phyloP scores from a whole-genome alignment of 2,329 filamentous ascomycete species.

The Aspergillus tamarii region DNA sequence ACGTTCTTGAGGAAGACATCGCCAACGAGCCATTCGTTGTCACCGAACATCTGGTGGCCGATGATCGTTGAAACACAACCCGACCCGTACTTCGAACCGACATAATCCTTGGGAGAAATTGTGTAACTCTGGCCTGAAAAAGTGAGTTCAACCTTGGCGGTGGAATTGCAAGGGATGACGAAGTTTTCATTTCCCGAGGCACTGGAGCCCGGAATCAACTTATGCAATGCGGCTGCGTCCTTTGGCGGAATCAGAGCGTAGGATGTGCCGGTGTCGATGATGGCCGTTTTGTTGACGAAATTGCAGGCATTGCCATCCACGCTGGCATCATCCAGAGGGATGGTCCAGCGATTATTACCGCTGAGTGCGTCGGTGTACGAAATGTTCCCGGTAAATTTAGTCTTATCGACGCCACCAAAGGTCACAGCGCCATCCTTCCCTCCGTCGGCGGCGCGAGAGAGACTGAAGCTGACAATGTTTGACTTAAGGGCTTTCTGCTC shows the following conservation, averaged over 20 bases:
- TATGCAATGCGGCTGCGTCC: conserved; percentile 70
- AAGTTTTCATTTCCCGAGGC: conserved; percentile 64
- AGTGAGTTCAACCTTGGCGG: conserved; percentile 61
- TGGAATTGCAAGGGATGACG: conserved; percentile 72
- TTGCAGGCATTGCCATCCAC: conserved; percentile 63
- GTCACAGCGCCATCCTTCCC: conserved; percentile 74
- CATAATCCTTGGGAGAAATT: conserved; percentile 72
- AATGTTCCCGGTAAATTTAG: conserved; percentile 69
- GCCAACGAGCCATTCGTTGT: conserved; percentile 74
- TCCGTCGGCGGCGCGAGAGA: conserved; percentile 69
- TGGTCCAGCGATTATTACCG: conserved; percentile 68
- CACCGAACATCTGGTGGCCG: conserved; percentile 67
- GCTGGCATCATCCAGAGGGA: conserved; percentile 67
- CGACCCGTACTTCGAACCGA: conserved; percentile 46
- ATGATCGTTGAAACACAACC: conserved; percentile 72
- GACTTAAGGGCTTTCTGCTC: conserved; percentile 59
- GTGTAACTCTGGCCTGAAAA: conserved; percentile 71
- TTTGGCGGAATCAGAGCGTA: conserved; percentile 72
- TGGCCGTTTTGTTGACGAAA: conserved; percentile 61
- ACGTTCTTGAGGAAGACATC: conserved; percentile 90
- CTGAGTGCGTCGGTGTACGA: conserved; percentile 63
- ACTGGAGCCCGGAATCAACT: conserved; percentile 64
- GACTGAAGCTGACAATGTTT: conserved; percentile 71
- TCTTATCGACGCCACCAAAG: conserved; percentile 71
- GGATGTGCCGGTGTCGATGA: conserved; percentile 83